These are phyloP conservation scores for Komagataella phaffii DNA, from an alignment of 805 yeast species.

Conservation along the genomic window DNA sequence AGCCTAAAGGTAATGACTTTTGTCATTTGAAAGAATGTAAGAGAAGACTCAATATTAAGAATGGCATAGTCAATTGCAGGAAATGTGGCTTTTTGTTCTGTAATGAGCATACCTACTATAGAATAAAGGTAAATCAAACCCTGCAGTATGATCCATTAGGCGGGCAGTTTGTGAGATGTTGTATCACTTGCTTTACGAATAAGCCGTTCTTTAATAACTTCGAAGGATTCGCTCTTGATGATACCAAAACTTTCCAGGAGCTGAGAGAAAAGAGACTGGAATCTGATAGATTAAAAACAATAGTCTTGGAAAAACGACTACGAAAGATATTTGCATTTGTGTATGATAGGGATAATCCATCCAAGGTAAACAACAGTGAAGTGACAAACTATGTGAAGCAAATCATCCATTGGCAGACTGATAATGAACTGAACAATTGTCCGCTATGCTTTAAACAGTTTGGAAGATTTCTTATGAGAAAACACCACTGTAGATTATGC, in stretches of 20 bases:
- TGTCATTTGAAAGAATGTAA: conserved; percentile 31
- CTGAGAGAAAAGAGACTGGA: conserved; percentile 32
- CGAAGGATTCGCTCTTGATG: conserved; percentile 30
- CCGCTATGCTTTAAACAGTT: conserved; percentile 49
- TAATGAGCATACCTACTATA: conserved; percentile 42
- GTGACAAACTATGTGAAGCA: conserved; percentile 25
- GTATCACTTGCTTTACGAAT: conserved; percentile 41
- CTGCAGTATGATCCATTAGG: conserved; percentile 30
- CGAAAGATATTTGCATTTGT: conserved; percentile 22
- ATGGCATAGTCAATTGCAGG: conserved; percentile 57
- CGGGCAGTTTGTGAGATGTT: conserved; percentile 65
- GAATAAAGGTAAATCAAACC: conserved; percentile 32
- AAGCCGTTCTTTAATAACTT: conserved; percentile 39
- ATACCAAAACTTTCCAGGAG: conserved; percentile 25
- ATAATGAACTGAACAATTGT: conserved; percentile 34
- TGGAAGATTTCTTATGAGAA: conserved; percentile 37
- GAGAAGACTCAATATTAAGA: conserved; percentile 30
- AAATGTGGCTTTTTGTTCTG: conserved; percentile 69
- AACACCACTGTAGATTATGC: conserved; percentile 88
- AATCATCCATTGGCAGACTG: conserved; percentile 58
- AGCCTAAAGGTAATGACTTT: conserved; percentile 24
- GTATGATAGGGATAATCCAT: conserved; percentile 4
- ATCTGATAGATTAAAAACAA: conserved; percentile 34
- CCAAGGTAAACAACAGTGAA: conserved; percentile 1
- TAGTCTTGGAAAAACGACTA: conserved; percentile 48